A percentile compares a stretch with the other conserved stretches of the same genome.
Conservation (phyloP, 1,284 basidiomycete genomes). For the Neolentinus lepideus region DNA sequence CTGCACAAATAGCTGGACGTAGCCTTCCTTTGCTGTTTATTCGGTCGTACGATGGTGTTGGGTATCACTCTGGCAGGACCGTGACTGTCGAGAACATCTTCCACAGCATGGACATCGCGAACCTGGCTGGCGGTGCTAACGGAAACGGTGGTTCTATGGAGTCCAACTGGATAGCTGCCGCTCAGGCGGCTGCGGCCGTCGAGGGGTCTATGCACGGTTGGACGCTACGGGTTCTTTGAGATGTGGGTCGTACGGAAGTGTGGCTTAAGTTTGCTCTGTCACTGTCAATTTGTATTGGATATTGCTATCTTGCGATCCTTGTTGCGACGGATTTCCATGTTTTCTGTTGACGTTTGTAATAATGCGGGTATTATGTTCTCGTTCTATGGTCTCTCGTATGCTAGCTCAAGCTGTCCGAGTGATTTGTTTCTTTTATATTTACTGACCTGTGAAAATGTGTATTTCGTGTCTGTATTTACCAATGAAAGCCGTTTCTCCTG, state of each 20-base stretch:
- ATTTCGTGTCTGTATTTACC: background rate
- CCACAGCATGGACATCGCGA: constrained; percentile 49
- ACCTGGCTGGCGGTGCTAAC: constrained; percentile 27
- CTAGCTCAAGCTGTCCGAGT: background rate
- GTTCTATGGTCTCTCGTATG: background rate
- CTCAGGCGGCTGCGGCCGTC: constrained; percentile 50
- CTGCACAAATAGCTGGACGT: constrained; percentile 43
- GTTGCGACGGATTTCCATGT: background rate
- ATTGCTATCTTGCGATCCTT: background rate
- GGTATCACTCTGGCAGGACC: constrained; percentile 79
- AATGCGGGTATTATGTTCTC: background rate
- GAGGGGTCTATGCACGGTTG: constrained; percentile 59
- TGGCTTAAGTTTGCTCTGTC: background rate
- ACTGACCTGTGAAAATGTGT: background rate
- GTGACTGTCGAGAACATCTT: constrained; percentile 80
- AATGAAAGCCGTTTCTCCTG: background rate
- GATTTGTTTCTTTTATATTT: background rate
- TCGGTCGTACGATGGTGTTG: constrained; percentile 68
- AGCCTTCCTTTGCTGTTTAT: constrained; percentile 69
- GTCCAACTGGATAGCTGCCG: constrained; percentile 58
- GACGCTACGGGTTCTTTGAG: constrained; percentile 65
- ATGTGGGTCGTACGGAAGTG: constrained; percentile 15
- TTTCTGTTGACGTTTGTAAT: background rate
- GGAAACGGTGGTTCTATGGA: constrained; percentile 22
- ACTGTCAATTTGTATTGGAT: background rate